phyloP scores from a whole-genome alignment of 148 eudicot species.

The Arbutus unedo region DNA sequence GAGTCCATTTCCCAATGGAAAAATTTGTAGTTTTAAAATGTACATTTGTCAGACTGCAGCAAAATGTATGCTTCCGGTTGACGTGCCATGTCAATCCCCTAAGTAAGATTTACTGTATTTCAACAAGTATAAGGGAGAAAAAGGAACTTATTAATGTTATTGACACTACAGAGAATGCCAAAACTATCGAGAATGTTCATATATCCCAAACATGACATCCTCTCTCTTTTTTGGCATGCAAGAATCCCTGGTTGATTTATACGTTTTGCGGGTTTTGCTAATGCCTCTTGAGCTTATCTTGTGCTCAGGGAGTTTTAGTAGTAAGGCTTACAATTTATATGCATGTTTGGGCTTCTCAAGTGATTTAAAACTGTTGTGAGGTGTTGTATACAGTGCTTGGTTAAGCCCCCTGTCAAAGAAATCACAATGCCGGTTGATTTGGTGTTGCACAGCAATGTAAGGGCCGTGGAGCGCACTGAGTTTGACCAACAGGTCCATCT shows the following conservation, averaged over 20 bases:
- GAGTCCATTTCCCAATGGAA: neutral
- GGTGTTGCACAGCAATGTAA: slow-evolving; percentile 67
- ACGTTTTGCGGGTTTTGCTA: neutral
- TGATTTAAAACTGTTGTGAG: neutral
- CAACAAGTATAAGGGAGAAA: too few relatives aligned
- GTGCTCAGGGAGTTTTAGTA: neutral
- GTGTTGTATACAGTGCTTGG: slow-evolving; percentile 49
- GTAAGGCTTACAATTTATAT: neutral
- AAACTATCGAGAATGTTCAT: neutral
- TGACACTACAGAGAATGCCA: neutral
- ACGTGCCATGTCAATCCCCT: neutral
- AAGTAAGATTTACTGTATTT: neutral
- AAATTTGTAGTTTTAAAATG: neutral
- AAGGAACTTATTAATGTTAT: neutral
- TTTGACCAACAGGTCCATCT: slow-evolving; percentile 72
- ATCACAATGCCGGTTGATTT: slow-evolving; percentile 68
- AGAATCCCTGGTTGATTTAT: neutral
- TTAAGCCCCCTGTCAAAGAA: slow-evolving; percentile 82
- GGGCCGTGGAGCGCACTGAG: slow-evolving; percentile 87
- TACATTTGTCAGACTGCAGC: too few relatives aligned
- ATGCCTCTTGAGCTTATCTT: neutral
- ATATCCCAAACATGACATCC: neutral
- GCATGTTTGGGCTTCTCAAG: neutral
- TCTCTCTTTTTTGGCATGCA: neutral
- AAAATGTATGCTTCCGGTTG: neutral